A percentile compares a stretch with the other conserved stretches of the same genome.
These are phyloP conservation scores for Dianthus caryophyllus DNA, from an alignment of 148 eudicot species.

Conservation along the genomic window DNA sequence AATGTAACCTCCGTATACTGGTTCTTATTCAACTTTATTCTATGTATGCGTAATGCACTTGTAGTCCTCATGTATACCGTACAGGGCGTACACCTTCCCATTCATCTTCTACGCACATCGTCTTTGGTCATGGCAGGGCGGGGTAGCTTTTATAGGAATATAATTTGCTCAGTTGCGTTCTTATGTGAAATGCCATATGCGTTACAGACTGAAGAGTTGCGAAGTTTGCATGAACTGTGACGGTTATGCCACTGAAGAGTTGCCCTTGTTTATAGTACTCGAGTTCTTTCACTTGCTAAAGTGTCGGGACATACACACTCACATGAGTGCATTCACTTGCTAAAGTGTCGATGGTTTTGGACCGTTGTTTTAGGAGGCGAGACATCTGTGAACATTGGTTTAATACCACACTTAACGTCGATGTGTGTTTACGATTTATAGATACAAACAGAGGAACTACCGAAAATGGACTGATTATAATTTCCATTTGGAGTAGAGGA, in stretches of 20 bases:
- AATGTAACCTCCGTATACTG: background rate
- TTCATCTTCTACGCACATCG: background rate
- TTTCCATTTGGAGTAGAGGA: background rate
- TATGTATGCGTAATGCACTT: background rate
- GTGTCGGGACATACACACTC: no score
- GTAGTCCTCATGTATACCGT: background rate
- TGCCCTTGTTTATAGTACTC: no score
- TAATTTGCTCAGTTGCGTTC: background rate
- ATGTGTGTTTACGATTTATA: no score
- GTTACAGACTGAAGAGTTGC: background rate
- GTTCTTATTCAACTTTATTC: background rate
- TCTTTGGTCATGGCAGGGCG: background rate
- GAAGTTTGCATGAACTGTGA: background rate
- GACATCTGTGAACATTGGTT: no score
- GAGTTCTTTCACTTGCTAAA: no score
- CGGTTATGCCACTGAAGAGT: no score
- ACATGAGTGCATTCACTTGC: no score
- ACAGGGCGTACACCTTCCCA: background rate
- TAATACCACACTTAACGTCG: no score
- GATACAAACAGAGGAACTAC: no score
- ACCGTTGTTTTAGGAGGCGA: no score
- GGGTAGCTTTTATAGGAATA: conserved; percentile 1
- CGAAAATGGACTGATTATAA: background rate
- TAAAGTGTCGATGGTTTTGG: no score
- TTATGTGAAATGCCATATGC: background rate